phyloP scores from a whole-genome alignment of 2,329 filamentous ascomycete genomes.

The Penicillium sp. region DNA sequence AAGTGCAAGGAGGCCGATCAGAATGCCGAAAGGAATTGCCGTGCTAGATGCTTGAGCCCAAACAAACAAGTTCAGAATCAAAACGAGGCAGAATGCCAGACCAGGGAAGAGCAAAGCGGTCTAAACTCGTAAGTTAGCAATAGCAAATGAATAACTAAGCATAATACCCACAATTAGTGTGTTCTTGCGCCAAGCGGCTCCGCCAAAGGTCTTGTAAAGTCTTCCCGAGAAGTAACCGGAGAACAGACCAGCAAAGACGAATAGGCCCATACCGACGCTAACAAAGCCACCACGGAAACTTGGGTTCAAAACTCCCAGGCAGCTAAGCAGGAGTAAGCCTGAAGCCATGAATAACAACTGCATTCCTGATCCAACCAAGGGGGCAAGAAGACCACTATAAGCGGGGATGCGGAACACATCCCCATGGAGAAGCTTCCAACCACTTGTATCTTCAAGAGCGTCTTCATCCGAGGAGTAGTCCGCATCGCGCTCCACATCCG shows the following conservation, averaged over 20 bases:
- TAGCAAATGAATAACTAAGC: not conserved
- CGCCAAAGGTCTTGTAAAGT: conserved; percentile 80
- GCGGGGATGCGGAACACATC: conserved; percentile 78
- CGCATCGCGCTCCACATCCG: conserved; percentile 51
- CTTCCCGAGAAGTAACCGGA: conserved; percentile 85
- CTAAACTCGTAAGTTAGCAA: conserved; percentile 27
- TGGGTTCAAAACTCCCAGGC: conserved; percentile 75
- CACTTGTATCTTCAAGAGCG: conserved; percentile 72
- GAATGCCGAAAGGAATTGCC: conserved; percentile 77
- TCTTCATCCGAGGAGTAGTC: conserved; percentile 68
- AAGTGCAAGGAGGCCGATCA: conserved; percentile 68
- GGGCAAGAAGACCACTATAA: conserved; percentile 70
- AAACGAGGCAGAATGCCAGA: conserved; percentile 69
- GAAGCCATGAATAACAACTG: conserved; percentile 80
- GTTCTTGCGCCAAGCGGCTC: conserved; percentile 71
- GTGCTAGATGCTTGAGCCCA: conserved; percentile 89
- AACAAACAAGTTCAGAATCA: conserved; percentile 82
- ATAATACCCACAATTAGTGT: conserved; percentile 56
- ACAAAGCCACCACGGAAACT: conserved; percentile 88
- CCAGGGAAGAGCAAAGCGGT: conserved; percentile 79
- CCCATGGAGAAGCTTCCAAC: conserved; percentile 86
- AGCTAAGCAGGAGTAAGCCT: conserved; percentile 69
- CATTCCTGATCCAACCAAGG: conserved; percentile 79
- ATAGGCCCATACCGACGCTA: conserved; percentile 77
- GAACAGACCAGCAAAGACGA: conserved; percentile 77